Conservation (phyloP, 208 protist species). For the Wallacemonas sp. region DNA sequence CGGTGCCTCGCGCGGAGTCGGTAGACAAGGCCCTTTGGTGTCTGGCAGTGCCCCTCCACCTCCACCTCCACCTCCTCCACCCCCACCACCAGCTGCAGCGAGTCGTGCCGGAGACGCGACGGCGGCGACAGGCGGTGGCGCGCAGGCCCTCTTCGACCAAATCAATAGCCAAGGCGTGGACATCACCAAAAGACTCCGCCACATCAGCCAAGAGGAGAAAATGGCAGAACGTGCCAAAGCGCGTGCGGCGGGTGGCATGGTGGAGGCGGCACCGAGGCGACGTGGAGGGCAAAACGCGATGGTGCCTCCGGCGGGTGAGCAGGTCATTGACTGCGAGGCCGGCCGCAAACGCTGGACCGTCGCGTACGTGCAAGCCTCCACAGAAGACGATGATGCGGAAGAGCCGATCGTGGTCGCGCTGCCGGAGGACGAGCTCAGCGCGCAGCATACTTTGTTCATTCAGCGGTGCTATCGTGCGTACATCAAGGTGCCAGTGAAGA, state of each 20-base stretch:
- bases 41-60: too few relatives aligned
- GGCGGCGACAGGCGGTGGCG: background rate
- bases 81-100: slow-evolving; percentile 8
- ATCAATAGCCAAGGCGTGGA: slow-evolving; percentile 17
- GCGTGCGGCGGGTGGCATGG: too few relatives aligned
- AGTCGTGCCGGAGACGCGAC: background rate
- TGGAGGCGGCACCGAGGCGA: too few relatives aligned
- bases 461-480: slow-evolving; percentile 27
- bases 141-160: slow-evolving; percentile 13
- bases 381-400: background rate
- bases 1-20: too few relatives aligned
- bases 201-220: slow-evolving; percentile 17
- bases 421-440: slow-evolving; percentile 10
- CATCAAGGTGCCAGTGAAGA: slow-evolving; percentile 25
- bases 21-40: too few relatives aligned
- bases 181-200: slow-evolving; percentile 22
- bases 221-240: background rate
- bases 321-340: background rate
- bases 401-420: slow-evolving; percentile 6
- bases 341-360: slow-evolving; percentile 11
- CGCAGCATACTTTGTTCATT: slow-evolving; percentile 27
- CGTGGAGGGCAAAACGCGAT: background rate
- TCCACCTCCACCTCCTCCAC: slow-evolving; percentile 19
- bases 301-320: background rate
- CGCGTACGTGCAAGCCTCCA: background rate